Conservation (phyloP, 2,329 filamentous ascomycete genomes). For the Penicillium sp. region DNA sequence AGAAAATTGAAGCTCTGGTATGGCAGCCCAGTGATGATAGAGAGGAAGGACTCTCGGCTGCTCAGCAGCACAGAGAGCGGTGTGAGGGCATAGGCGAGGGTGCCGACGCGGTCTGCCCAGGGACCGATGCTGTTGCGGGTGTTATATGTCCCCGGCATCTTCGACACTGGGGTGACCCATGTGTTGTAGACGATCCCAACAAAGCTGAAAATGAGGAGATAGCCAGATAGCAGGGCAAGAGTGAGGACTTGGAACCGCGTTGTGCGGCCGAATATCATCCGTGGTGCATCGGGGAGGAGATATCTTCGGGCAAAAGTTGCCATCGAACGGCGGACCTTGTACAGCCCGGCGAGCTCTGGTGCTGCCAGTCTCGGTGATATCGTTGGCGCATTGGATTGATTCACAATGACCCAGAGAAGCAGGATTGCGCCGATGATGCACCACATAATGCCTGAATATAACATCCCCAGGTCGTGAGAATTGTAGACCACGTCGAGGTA, state of each 20-base stretch:
- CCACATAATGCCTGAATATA: conserved; percentile 57
- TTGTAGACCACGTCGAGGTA: conserved; percentile 57
- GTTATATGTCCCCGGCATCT: conserved; percentile 53
- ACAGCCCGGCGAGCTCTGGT: conserved; percentile 7
- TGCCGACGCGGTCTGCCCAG: conserved; percentile 65
- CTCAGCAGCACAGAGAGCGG: conserved; percentile 65
- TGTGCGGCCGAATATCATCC: conserved; percentile 61
- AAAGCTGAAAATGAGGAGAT: conserved; percentile 66
- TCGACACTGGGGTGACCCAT: conserved; percentile 67
- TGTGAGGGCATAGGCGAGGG: conserved; percentile 69
- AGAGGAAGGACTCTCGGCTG: conserved; percentile 67
- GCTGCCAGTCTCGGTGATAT: conserved; percentile 1
- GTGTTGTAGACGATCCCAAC: conserved; percentile 64
- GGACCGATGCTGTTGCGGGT: conserved; percentile 64
- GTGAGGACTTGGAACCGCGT: conserved; percentile 65
- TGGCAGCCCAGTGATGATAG: conserved; percentile 66
- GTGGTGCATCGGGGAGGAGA: conserved; percentile 59
- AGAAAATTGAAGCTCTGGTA: conserved; percentile 76
- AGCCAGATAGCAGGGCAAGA: conserved; percentile 55
- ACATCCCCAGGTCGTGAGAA: conserved; percentile 53
- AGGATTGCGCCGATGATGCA: conserved; percentile 50
- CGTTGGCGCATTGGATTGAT: conserved; percentile 10
- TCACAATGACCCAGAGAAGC: conserved; percentile 41
- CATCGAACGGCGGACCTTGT: conserved; percentile 10
- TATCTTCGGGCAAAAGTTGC: conserved; percentile 46